Evolutionary conservation across 2,329 filamentous ascomycete genomes (phyloP).

Genomic region (Chrysoporthe puriensis): DNA sequence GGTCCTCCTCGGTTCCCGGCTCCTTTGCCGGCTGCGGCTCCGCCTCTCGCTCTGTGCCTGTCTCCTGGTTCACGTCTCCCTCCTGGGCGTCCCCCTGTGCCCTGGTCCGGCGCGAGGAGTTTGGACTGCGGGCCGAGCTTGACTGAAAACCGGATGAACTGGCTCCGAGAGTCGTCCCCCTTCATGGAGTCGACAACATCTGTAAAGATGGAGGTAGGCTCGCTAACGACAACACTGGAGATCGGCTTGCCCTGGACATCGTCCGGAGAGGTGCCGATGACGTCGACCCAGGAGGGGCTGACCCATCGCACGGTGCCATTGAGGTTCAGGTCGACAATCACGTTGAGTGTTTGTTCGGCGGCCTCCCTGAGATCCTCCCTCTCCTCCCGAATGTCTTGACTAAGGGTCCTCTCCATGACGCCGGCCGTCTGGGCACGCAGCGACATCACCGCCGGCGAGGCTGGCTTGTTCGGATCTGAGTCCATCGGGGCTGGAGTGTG

Average conservation of each 20-base stretch:
- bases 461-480: conserved; percentile 47
- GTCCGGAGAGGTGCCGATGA: conserved; percentile 79
- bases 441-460: conserved; percentile 57
- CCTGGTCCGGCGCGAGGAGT: conserved; percentile 53
- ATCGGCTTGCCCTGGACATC: conserved; percentile 77
- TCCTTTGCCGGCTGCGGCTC: conserved; percentile 37
- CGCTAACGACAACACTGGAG: conserved; percentile 75
- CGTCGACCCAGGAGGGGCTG: conserved; percentile 92
- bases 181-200: conserved; percentile 87
- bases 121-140: conserved; percentile 71
- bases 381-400: conserved; percentile 89
- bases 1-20: conserved; percentile 43
- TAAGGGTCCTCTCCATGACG: conserved; percentile 70
- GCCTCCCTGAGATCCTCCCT: conserved; percentile 92
- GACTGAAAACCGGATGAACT: conserved; percentile 82
- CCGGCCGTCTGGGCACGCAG: conserved; percentile 54
- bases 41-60: conserved; percentile 37
- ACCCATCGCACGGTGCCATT: conserved; percentile 94
- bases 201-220: conserved; percentile 78
- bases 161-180: conserved; percentile 89
- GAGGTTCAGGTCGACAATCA: conserved; percentile 91
- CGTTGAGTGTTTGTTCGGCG: conserved; percentile 93
- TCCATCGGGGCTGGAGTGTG: conserved; percentile 49
- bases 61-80: conserved; percentile 37
- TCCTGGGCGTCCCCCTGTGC: conserved; percentile 44